Base-by-base conservation (phyloP, 2,329 filamentous ascomycete genomes). In the Arachnomyces sp. region DNA sequence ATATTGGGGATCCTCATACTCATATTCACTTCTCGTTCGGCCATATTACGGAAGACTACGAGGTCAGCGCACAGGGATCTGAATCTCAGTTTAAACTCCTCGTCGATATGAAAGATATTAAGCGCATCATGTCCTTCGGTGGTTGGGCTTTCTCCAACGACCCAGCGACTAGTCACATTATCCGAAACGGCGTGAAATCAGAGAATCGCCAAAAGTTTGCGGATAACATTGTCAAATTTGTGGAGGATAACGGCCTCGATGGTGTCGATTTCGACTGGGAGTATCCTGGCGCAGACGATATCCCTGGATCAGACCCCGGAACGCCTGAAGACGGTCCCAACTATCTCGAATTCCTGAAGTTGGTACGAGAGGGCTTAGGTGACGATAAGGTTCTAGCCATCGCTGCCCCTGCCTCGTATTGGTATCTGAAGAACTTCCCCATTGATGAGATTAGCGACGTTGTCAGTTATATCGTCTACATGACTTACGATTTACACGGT, bases 61-160 rank as follows among this genome's bases (percentile, higher is more conserved):
- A 53, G 15, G 50, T 54, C 25, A 36, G 53, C 12, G 44, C 57
- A 14, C 47, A 12, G 44, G 44, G 45, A 11, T 42, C 51, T 9
- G 36, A 42, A 18, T 31, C 38, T 3, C 35, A 44, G 12, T 41
- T 48, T 14, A 12, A 30, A 6, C n/a, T 12, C 3, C 39, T 48
- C 15, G 17, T 30, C 4, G 11, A 20, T 3, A 20, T 48, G 7
- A 28, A 13, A 1, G 43, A 31, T 2, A 29, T 43, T 30, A 65
- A 68, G 44, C 50, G 48, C 25, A 61, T 71, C 20, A 15, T 69
- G 3, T 61, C 64, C 1, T 59, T 70, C 42, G 66, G 66, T 14
- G 66, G 66, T 16, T 68, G 67, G 68, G 52, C 49, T 28, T 60
- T 61, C 42, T 65, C 58, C 2, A 67, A 65, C 1, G 50, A 54